Base-by-base conservation (phyloP, 225 moss, liverwort and hornwort species). In the Bryoerythrophyllum caledonicum region DNA sequence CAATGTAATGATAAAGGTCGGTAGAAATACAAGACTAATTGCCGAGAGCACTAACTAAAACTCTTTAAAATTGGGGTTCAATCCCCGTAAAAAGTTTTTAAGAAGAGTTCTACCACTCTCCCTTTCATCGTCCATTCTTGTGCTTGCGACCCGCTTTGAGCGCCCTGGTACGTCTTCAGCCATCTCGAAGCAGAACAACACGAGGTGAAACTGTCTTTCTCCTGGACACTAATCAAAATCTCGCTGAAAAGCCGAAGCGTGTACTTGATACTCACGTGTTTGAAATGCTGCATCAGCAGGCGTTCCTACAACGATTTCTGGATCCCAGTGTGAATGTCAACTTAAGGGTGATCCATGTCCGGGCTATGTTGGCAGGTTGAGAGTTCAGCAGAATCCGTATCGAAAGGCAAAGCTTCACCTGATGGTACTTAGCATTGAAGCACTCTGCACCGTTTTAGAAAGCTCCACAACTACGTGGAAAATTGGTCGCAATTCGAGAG, bases 41-140 rank as follows among this genome's bases (percentile, higher is more conserved):
- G 26, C 26, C 32, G 41, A 75, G 40, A 25, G 59, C 8, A 23
- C 40, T 34, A 24, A 32, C 20, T 27, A 64, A 58, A 59, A 46
- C 63, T 69, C 63, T 56, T 74, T 55, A 8, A 23, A 55, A 23
- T 10, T 69, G 68, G 78, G 74, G 82, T 82, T 78, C 63, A 74
- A 38, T 73, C 82, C 82, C 77, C 63, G 74, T 69, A 6, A 59
- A 68, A 64, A 69, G 67, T 68, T 51, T 19, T 49, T 46, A 35
- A 17, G 21, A 60, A 60, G 43, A 30, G 28, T 25, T 10, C 25
- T 48, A 56, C 13, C 54, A 38, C 55, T 67, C 25, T 20, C 76
- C 44, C 14, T 51, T 76, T 58, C 68, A 21, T 70, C 60, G 48
- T 43, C 34, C 19, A 16, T 19, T 66, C 24, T 12, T 13, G 40